Evolutionary conservation across 1,284 basidiomycete species (phyloP).

Genomic region (Microbotryum lychnidis-dioicae): DNA sequence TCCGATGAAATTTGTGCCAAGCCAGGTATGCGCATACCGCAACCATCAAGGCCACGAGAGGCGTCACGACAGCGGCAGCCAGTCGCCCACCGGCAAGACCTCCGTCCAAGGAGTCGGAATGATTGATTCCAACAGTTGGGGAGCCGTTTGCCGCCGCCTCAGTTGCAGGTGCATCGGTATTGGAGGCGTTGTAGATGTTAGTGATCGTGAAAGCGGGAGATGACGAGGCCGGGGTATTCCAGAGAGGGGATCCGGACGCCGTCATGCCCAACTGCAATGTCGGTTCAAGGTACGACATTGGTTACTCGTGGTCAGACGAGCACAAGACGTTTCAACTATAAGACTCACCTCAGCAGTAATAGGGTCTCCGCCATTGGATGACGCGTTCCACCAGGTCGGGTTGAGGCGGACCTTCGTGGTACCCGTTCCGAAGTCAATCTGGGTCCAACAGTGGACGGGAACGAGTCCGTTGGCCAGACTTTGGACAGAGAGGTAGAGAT

Average conservation of each 20-base stretch:
- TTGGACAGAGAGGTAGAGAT: constrained; percentile 27
- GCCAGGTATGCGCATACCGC: constrained; percentile 14
- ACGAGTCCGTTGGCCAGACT: constrained; percentile 5
- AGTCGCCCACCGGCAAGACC: constrained; percentile 18
- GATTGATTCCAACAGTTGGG: constrained; percentile 22
- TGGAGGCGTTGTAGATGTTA: constrained; percentile 27
- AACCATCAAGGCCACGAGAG: constrained; percentile 14
- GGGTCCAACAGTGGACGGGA: constrained; percentile 25
- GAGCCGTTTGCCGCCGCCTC: constrained; percentile 22
- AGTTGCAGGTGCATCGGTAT: constrained; percentile 5
- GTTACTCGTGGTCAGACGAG: neutral
- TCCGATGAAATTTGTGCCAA: constrained; percentile 14
- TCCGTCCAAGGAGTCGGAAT: neutral
- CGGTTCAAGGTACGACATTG: neutral
- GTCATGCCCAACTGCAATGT: constrained; percentile 18
- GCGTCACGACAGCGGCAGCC: constrained; percentile 25
- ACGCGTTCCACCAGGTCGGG: constrained; percentile 30
- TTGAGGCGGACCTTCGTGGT: constrained; percentile 20
- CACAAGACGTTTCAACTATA: neutral
- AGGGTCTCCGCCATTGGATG: constrained; percentile 18
- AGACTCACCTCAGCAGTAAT: constrained; percentile 23
- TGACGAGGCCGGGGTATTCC: constrained; percentile 26
- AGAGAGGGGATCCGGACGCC: constrained; percentile 20
- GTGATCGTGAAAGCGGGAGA: constrained; percentile 26
- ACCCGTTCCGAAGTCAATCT: constrained; percentile 10